These are phyloP conservation scores for Thelephora ganbajun DNA, from an alignment of 768 basidiomycete species.

Conservation along the genomic window DNA sequence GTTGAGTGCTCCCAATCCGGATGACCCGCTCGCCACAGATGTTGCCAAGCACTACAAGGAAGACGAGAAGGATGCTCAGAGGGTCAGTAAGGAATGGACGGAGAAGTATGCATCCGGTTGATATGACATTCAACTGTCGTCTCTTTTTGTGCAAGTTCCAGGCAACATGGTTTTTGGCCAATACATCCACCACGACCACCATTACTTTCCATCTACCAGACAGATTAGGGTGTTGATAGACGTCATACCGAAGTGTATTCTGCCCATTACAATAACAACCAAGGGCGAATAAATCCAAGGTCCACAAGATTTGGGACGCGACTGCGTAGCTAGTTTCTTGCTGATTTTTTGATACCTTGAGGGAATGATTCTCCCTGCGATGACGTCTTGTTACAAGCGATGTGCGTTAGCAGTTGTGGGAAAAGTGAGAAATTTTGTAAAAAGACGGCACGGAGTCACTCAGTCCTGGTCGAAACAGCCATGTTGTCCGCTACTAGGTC, in stretches of 20 bases:
- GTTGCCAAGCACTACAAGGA: constrained; percentile 99
- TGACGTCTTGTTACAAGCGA: too few relatives aligned
- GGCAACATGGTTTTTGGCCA: not conserved
- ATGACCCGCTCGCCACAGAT: constrained; percentile 88
- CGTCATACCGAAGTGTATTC: too few relatives aligned
- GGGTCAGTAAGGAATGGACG: constrained; percentile 93
- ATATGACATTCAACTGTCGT: not conserved
- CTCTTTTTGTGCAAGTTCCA: not conserved
- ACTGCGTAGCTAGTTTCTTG: too few relatives aligned
- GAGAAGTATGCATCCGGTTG: constrained; percentile 55
- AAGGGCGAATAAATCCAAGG: too few relatives aligned
- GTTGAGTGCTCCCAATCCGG: constrained; percentile 90
- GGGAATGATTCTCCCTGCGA: too few relatives aligned
- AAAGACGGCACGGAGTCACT: too few relatives aligned
- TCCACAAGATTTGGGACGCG: too few relatives aligned
- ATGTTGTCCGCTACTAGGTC: not conserved
- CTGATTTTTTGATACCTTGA: too few relatives aligned
- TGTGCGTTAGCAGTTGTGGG: too few relatives aligned
- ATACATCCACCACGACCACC: not conserved
- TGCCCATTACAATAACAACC: too few relatives aligned
- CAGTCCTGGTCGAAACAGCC: not conserved
- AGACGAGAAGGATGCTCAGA: constrained; percentile 84
- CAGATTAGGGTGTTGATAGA: not conserved
- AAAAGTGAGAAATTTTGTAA: too few relatives aligned
- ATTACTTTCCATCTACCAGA: not conserved